Conservation (phyloP, 1,284 basidiomycete species). For the Porogramme epimiltina region DNA sequence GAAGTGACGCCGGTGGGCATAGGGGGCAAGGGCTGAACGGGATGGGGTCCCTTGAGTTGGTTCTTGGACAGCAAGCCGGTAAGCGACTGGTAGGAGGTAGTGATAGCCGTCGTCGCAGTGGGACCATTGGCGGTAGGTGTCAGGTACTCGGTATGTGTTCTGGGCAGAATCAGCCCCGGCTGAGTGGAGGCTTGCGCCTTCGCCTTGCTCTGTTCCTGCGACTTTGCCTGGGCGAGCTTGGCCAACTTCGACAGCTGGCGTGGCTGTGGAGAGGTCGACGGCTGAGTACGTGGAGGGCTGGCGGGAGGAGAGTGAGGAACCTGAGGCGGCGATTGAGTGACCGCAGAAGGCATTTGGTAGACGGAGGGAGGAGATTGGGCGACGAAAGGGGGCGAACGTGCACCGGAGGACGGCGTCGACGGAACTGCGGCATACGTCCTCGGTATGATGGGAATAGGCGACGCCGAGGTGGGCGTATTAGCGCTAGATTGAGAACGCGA, state of each 20-base stretch:
- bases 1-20: background rate
- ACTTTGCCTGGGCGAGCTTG: slow-evolving; percentile 63
- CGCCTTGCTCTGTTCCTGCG: slow-evolving; percentile 32
- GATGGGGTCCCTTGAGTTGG: slow-evolving; percentile 25
- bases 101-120: slow-evolving; percentile 78
- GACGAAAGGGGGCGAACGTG: background rate
- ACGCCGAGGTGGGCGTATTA: slow-evolving; percentile 3
- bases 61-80: slow-evolving; percentile 44
- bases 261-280: slow-evolving; percentile 15
- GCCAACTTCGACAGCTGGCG: slow-evolving; percentile 68
- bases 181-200: slow-evolving; percentile 19
- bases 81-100: slow-evolving; percentile 71
- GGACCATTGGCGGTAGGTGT: slow-evolving; percentile 75
- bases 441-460: background rate
- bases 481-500: background rate
- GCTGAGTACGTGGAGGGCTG: slow-evolving; percentile 1
- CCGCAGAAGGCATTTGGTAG: background rate
- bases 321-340: background rate
- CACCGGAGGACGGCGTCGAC: background rate
- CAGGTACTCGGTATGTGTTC: slow-evolving; percentile 60
- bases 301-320: background rate
- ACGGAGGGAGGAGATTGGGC: background rate
- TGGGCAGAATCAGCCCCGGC: slow-evolving; percentile 20
- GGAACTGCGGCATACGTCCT: background rate
- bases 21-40: slow-evolving; percentile 14